Percentiles rank a stretch among this genome's conserved stretches.
phyloP scores from a whole-genome alignment of 805 yeast species.

The Blastobotrys peoriensis region DNA sequence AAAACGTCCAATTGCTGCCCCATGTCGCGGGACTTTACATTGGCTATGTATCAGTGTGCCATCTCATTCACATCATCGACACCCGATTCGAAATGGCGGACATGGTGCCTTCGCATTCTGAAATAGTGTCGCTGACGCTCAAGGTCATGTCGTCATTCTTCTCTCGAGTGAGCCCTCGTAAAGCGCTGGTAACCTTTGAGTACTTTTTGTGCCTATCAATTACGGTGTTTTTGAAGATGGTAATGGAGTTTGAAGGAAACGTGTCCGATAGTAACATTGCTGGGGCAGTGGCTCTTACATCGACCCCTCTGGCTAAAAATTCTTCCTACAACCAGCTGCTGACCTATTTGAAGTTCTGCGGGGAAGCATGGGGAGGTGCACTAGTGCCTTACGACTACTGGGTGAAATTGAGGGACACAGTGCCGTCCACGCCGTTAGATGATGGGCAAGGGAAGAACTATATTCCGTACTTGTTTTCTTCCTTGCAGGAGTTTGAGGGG shows the following conservation, averaged over 20 bases:
- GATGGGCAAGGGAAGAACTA: not conserved
- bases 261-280: conserved; percentile 4
- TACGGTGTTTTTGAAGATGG: conserved; percentile 4
- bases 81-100: not conserved
- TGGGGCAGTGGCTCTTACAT: not conserved
- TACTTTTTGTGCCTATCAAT: conserved; percentile 8
- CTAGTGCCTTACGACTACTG: conserved; percentile 1
- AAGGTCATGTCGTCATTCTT: conserved; percentile 1
- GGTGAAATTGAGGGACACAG: not conserved
- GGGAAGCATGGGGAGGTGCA: conserved; percentile 4
- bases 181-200: conserved; percentile 10
- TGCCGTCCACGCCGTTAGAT: not conserved
- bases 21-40: conserved; percentile 7
- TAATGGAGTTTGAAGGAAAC: not conserved
- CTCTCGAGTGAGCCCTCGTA: conserved; percentile 2
- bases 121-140: conserved; percentile 3
- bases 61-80: conserved; percentile 7
- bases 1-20: conserved; percentile 4
- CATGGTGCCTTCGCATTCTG: conserved; percentile 4
- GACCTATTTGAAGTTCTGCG: not conserved
- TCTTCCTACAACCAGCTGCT: not conserved
- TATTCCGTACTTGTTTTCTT: not conserved
- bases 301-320: not conserved
- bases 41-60: conserved; percentile 5
- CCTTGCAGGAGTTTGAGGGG: conserved; percentile 3